A percentile compares a stretch with the other conserved stretches of the same genome.
Evolutionary conservation across 1,139 yeast genomes (phyloP).

Genomic region (Geotrichum siamense): DNA sequence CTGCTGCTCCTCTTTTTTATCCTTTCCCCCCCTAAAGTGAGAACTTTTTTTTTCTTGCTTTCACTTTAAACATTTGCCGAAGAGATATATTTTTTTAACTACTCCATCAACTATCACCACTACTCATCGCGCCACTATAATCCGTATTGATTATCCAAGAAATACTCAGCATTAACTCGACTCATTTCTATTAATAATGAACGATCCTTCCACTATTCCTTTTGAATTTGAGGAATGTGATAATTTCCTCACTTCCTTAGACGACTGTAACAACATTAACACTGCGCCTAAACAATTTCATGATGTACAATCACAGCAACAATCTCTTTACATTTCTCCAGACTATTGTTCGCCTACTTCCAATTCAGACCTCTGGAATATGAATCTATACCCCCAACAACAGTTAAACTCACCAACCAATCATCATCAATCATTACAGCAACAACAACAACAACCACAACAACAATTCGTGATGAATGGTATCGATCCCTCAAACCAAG

Average conservation of each 20-base stretch:
- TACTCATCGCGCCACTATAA: no score
- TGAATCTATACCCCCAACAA: slow-evolving; percentile 8
- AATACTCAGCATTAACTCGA: no score
- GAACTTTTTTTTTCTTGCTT: no score
- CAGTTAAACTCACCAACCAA: not conserved
- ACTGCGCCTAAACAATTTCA: slow-evolving; percentile 1
- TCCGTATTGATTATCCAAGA: not conserved
- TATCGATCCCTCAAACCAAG: not conserved
- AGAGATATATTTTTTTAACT: no score
- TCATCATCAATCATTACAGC: not conserved
- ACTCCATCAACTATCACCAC: no score
- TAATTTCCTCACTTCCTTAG: slow-evolving; percentile 23
- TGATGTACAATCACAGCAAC: not conserved
- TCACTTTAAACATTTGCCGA: no score
- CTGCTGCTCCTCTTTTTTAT: not conserved
- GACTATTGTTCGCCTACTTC: slow-evolving; percentile 1
- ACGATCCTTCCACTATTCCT: slow-evolving; percentile 14
- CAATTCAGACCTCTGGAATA: slow-evolving; percentile 12
- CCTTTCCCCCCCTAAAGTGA: not conserved
- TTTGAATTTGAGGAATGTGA: slow-evolving; percentile 27
- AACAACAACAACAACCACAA: slow-evolving; percentile 3
- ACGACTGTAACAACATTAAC: slow-evolving; percentile 14
- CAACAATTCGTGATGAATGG: slow-evolving; percentile 8
- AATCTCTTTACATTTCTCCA: not conserved
- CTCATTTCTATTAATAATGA: slow-evolving; percentile 4